Evolutionary conservation across 371 early-diverging fungal genomes (phyloP), one percentile per base, ranked within the genome.

Genomic region (Mortierella sp.): DNA sequence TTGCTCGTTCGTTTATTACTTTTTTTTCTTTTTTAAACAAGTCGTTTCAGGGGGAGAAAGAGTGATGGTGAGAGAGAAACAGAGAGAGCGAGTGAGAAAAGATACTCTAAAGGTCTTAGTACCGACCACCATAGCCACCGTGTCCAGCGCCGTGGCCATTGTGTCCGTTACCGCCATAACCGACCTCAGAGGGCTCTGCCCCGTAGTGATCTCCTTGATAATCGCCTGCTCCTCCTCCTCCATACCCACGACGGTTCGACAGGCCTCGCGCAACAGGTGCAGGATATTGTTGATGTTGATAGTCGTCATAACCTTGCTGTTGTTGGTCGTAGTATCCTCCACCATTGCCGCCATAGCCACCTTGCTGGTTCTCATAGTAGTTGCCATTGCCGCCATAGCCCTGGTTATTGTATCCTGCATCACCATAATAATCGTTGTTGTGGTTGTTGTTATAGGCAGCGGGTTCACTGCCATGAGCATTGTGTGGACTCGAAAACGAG

Each of bases 111-210:
- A n/a, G n/a, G n/a, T n/a, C n/a, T 47, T 58, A 72, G 58, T 72
- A 66, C n/a, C 45, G 57, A 23, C 64, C 53, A 48, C 61, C 63
- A 65, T 26, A 68, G 50, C 68, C 59, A 18, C 71, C 71, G 45
- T 63, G 46, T 21, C 71, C 66, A 25, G 62, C 16, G 37, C 61
- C 61, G 45, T 45, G 60, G 21, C 61, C 61, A 23, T 26, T 26
- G 2, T 53, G 19, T 19, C 26, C 21, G 37, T 66, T 59, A 28
- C 72, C 76, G 44, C 77, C 77, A 71, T 57, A 76, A 72, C 68
- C 77, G 71, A 70, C 60, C 62, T 75, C 76, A 53, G 76, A 67
- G 45, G 71, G 68, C 58, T 75, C 76, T 11, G 57, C 60, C 1
- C 66, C 77, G 48, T 71, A 71, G 37, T 62, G 50, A 57, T 72